Evolutionary conservation across 2,329 filamentous ascomycete species (phyloP), one percentile per base, ranked within the genome.

Genomic region (Ceratocystis harringtonii): DNA sequence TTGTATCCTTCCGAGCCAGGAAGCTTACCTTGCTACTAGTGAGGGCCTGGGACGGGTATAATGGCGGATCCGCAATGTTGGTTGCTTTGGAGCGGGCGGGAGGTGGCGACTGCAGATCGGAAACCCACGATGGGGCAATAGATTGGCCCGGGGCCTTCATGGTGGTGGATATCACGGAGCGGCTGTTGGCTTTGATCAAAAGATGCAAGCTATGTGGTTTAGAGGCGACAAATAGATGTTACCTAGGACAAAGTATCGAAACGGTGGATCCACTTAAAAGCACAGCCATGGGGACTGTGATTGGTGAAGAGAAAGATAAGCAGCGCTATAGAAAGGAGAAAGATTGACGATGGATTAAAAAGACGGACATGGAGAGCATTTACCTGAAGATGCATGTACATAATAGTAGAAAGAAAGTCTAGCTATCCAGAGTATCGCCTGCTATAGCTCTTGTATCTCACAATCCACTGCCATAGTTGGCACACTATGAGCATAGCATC

Each of bases 41-140:
- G 62, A 73, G 68, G 67, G 76, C 73, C 28, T 58, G 55, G 71
- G 76, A 84, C 73, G 84, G 84, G 78, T 86, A 97, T 73, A 94
- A 92, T 64, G 90, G 89, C 62, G 94, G 94, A 74, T 99, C 92
- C 67, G 87, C 81, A 70, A 96, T 85, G 73, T 81, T 82, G 70
- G 78, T 73, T 62, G 82, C 80, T 76, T 90, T 90, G 63, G 85
- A 75, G 74, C 84, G 88, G 62, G 83, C 73, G 28, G 82, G 74
- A 28, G 90, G 84, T 41, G 89, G 83, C 57, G 83, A 83, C 72
- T 86, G 86, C 70, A 97, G 82, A 72, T 95, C 86, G 69, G 86
- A 76, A 43, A 92, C 89, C 94, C 94, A 99, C 80, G 82, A 79
- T 43, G 92, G 92, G 78, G 80, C 50, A 32, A 57, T 12, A 19